These are phyloP conservation scores for Sextonia rubra DNA, from an alignment of 164 flowering plant species.

Conservation along the genomic window DNA sequence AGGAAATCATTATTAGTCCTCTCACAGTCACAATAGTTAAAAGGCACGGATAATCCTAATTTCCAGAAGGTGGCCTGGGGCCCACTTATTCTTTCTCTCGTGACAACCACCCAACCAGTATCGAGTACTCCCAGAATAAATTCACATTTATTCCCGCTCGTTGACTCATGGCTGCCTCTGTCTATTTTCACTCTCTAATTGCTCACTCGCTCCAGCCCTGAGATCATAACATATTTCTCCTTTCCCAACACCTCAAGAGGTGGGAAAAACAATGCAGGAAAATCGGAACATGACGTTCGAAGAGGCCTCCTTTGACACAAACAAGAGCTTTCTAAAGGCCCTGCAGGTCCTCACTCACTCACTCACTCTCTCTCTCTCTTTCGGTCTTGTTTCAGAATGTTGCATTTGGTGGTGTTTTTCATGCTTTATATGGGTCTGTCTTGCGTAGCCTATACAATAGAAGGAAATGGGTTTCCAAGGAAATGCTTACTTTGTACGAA, in stretches of 20 bases:
- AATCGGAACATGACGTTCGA: slow-evolving; percentile 70
- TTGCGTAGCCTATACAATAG: not conserved
- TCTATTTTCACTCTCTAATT: not conserved
- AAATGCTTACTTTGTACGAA: no score
- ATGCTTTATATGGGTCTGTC: no score
- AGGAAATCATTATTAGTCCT: no score
- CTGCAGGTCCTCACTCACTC: slow-evolving; percentile 45
- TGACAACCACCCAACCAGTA: not conserved
- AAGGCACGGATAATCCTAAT: no score
- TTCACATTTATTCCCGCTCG: not conserved
- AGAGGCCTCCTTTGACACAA: slow-evolving; percentile 82
- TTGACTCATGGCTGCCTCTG: not conserved
- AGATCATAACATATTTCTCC: not conserved
- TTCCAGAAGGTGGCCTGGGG: no score
- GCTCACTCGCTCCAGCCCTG: not conserved
- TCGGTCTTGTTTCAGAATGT: not conserved
- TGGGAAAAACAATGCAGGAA: slow-evolving; percentile 8
- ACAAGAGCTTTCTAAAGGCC: slow-evolving; percentile 80
- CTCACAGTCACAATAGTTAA: no score
- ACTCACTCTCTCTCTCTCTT: not conserved
- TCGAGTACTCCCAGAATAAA: not conserved
- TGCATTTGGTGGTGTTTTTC: no score
- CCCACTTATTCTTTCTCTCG: no score
- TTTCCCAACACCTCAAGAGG: not conserved
- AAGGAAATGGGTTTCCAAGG: not conserved